Percentiles rank a stretch among this genome's conserved stretches.
Evolutionary conservation across 306 rosid species (phyloP).

Genomic region (Adenanthera pavonina): DNA sequence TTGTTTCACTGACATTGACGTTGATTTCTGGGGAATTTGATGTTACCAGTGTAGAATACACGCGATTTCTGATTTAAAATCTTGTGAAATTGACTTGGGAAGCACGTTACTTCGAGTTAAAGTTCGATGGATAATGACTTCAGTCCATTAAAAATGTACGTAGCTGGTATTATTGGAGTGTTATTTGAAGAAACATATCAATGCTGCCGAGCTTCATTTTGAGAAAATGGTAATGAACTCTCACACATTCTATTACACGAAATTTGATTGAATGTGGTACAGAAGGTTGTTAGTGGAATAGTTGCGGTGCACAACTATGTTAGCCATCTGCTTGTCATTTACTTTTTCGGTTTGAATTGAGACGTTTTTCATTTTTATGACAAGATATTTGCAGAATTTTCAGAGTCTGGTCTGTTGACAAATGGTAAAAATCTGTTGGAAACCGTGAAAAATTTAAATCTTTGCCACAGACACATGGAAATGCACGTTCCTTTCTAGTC

Average conservation of each 20-base stretch:
- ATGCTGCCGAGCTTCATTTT: slow-evolving; percentile 13
- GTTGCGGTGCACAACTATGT: background rate
- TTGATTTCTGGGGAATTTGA: background rate
- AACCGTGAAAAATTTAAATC: background rate
- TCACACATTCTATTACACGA: background rate
- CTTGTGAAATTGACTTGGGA: background rate
- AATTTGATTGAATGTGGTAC: background rate
- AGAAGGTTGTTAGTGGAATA: background rate
- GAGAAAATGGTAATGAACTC: slow-evolving; percentile 46
- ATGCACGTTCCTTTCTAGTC: slow-evolving; percentile 5
- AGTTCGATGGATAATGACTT: slow-evolving; percentile 1
- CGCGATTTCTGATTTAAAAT: background rate
- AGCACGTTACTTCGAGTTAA: background rate
- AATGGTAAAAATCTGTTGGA: background rate
- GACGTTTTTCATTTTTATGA: background rate
- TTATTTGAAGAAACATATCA: slow-evolving; percentile 17
- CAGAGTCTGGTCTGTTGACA: background rate
- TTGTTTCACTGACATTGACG: background rate
- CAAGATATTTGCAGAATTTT: background rate
- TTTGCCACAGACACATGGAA: background rate
- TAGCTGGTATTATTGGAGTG: slow-evolving; percentile 14
- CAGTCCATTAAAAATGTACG: slow-evolving; percentile 21
- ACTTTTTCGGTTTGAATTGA: slow-evolving; percentile 5
- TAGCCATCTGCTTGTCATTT: background rate
- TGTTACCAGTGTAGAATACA: background rate